Percentiles rank a stretch among this genome's conserved stretches.
These are phyloP conservation scores for Neurospora sp. DNA, from an alignment of 495 filamentous ascomycete species.

Conservation along the genomic window DNA sequence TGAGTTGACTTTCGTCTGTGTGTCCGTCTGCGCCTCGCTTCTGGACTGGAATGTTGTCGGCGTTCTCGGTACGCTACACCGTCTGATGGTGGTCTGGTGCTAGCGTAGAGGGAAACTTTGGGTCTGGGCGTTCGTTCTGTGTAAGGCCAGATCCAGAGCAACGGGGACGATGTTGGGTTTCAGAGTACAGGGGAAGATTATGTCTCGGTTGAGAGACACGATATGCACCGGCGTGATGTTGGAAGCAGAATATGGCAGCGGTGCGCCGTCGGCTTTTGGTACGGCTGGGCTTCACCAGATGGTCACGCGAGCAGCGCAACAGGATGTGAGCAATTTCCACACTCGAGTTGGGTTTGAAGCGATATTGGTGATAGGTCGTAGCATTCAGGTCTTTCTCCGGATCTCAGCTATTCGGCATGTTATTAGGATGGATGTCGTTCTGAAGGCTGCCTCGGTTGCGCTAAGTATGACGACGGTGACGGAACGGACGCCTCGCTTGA, in stretches of 20 bases:
- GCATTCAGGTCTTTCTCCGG: not conserved
- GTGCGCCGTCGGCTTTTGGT: not conserved
- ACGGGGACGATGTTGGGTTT: not conserved
- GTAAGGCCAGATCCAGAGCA: not conserved
- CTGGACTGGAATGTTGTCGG: not conserved
- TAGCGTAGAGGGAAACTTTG: not conserved
- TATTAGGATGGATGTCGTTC: not conserved
- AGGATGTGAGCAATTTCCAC: not conserved
- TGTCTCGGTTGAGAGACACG: not conserved
- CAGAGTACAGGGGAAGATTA: not conserved
- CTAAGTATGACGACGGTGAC: not conserved
- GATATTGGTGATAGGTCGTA: not conserved
- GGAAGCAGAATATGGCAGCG: not conserved
- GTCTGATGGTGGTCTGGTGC: not conserved
- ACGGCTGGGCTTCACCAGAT: not conserved
- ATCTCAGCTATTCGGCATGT: not conserved
- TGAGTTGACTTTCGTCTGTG: not conserved
- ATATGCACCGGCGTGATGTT: not conserved
- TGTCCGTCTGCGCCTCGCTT: not conserved
- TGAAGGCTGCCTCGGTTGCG: not conserved
- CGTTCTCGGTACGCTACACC: not conserved
- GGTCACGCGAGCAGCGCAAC: not conserved
- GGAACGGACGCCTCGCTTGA: not conserved
- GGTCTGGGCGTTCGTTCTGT: not conserved
- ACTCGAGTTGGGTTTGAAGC: not conserved